Base-by-base conservation (phyloP, 176 grass and related monocot species). In the Leersia perrieri region DNA sequence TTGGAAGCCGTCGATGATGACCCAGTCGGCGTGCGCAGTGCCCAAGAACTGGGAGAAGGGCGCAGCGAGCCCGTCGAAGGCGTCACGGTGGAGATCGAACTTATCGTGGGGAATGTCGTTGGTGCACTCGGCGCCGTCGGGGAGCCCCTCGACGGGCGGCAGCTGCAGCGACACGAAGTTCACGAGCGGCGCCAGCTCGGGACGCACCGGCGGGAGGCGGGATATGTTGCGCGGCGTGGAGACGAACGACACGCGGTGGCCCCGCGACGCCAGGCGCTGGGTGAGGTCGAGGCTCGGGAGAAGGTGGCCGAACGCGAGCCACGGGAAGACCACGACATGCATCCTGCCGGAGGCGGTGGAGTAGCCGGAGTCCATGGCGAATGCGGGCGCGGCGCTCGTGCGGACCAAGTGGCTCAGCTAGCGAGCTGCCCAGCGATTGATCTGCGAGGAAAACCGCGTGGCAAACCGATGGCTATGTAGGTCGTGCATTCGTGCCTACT, bases 11-110 rank as follows among this genome's bases (percentile, higher is more conserved):
- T 88, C 86, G 34, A 57, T 1, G 12, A 92, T 55, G n/a, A 92
- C 33, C 82, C 86, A 88, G 26, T 82, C 78, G 7, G 82, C 41
- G 44, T 45, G 29, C 3, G 33, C 49, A 22, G 40, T 23, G 57
- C 14, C 44, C 1, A 77, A 9, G 33, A 38, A 65, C 16, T 41
- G 62, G 0, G 65, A 33, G 84, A 89, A 76, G 9, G 64, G 62
- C 3, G 1, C 28, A 28, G 72, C 51, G 32, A 93, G 72, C 34
- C 77, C 72, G 57, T 93, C 84, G 44, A 86, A 83, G 4, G 88
- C 88, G 47, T 63, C 77, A 39, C 60, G 66, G 63, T 83, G 82
- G 63, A 70, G 82, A 0, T 49, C 39, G 35, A 73, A 26, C 39
- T 86, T 64, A 1, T 83, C 53, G 7, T 13, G 20, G 0, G 68